A percentile compares a stretch with the other conserved stretches of the same genome.
These are phyloP conservation scores for Phlegmacium glaucopus DNA, from an alignment of 768 basidiomycete species.

Conservation along the genomic window DNA sequence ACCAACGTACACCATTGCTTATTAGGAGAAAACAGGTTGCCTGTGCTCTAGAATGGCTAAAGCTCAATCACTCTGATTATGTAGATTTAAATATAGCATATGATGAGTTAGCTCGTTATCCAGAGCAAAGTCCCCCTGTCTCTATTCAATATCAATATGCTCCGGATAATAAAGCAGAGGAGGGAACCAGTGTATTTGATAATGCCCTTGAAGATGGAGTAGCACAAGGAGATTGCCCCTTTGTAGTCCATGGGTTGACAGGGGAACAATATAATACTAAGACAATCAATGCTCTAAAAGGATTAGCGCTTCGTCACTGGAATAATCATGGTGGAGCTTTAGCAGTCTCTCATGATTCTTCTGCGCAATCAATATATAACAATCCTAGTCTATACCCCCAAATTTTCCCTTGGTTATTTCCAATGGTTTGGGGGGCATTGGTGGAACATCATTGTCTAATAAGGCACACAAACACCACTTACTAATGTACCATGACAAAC, in stretches of 20 bases:
- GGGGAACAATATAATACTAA: conserved; percentile 20
- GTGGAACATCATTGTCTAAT: conserved; percentile 16
- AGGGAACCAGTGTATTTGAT: conserved; percentile 23
- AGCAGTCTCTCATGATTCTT: conserved; percentile 21
- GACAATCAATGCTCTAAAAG: conserved; percentile 13
- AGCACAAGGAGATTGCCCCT: conserved; percentile 28
- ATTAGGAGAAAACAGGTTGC: conserved; percentile 22
- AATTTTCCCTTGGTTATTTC: conserved; percentile 41
- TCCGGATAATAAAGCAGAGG: conserved; percentile 18
- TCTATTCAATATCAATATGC: conserved; percentile 16
- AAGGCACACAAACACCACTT: conserved; percentile 21
- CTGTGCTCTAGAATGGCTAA: conserved; percentile 32
- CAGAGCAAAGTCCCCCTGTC: conserved; percentile 18
- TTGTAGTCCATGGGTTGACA: conserved; percentile 36
- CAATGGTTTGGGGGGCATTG: conserved; percentile 37
- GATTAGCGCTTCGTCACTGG: conserved; percentile 24
- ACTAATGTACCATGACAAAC: conserved; percentile 37
- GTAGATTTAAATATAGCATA: conserved; percentile 25
- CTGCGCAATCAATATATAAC: conserved; percentile 27
- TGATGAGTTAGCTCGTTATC: conserved; percentile 21
- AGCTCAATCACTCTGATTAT: conserved; percentile 32
- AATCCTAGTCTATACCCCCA: conserved; percentile 32
- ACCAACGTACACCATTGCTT: conserved; percentile 22
- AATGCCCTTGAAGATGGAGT: conserved; percentile 25
- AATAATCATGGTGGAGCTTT: conserved; percentile 22